Conservation (phyloP, 2,329 filamentous ascomycete genomes). For the Aspergillus hiratsukae region DNA sequence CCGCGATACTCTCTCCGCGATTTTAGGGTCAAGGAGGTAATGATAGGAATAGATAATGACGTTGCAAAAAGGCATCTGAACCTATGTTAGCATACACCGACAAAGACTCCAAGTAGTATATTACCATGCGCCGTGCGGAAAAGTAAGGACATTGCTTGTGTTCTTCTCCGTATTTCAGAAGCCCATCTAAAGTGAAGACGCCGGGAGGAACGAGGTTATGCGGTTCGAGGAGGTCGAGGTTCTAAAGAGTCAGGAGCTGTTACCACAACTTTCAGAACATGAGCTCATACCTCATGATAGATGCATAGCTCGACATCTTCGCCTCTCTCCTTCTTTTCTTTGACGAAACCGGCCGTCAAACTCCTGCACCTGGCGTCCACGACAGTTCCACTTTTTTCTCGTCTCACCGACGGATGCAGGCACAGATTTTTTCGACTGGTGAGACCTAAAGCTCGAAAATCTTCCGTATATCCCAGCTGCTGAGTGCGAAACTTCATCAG, state of each 20-base stretch:
- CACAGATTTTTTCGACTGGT: constrained; percentile 98
- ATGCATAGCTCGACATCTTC: constrained; percentile 92
- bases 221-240: constrained; percentile 88
- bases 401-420: constrained; percentile 89
- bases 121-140: constrained; percentile 85
- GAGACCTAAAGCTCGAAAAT: constrained; percentile 85
- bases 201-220: constrained; percentile 92
- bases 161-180: constrained; percentile 85
- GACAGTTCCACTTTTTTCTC: constrained; percentile 89
- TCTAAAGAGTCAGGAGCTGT: constrained; percentile 48
- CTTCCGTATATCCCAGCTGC: constrained; percentile 84
- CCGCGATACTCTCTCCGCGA: constrained; percentile 89
- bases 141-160: constrained; percentile 98
- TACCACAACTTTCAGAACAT: not conserved
- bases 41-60: constrained; percentile 99
- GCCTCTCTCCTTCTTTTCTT: constrained; percentile 92
- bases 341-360: constrained; percentile 92
- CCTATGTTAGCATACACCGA: constrained; percentile 15
- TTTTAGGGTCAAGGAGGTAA: constrained; percentile 95
- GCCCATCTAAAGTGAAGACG: constrained; percentile 89
- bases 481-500: constrained; percentile 93
- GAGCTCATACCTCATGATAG: constrained; percentile 73
- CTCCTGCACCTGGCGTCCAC: constrained; percentile 96
- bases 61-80: constrained; percentile 94
- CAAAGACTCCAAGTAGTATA: not conserved